Base-by-base conservation (phyloP, 306 rosid species). In the Ormosia semicastrata region DNA sequence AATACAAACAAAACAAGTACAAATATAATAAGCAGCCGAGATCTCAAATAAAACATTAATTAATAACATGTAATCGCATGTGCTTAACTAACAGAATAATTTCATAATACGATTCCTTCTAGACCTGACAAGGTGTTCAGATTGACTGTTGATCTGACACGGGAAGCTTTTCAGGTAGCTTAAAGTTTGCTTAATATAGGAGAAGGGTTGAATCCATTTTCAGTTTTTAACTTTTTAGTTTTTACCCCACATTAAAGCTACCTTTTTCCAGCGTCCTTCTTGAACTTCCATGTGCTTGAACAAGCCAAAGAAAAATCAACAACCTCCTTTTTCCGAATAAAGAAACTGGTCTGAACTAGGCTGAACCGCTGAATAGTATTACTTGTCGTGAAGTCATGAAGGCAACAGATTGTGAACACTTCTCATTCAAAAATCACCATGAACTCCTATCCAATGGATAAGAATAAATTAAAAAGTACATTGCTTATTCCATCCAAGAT, bases 101-200 rank as follows among this genome's bases (percentile, higher is more conserved):
- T 36, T n/a, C 18, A 39, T 36, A 53, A 52, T 5, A 15, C 10
- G 15, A 73, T 12, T 68, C 4, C 39, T 69, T 46, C 52, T 18
- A 9, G 46, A 57, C 10, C 40, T 74, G 40, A 73, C 41, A 74
- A 13, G 49, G 29, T 10, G 78, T 39, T 73, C 12, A 57, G 32
- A n/a, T 41, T 56, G 37, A 73, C 66, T 18, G 53, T 73, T 37
- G 53, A 56, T 73, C 68, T 74, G 68, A 74, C 78, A 57, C 9
- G n/a, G 39, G 40, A 58, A 58, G 44, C 70, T 60, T 75, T 75
- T 30, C 36, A 40, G 53, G 14, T 8, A 39, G 57, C 36, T 74
- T 74, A 40, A 58, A 69, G 41, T 10, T 8, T 44, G 58, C 59
- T 46, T 11, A 24, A 24, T 29, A 11, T 30, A 44, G 41, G 53